phyloP scores from a whole-genome alignment of 495 filamentous ascomycete species.

The Daldinia bambusicola region DNA sequence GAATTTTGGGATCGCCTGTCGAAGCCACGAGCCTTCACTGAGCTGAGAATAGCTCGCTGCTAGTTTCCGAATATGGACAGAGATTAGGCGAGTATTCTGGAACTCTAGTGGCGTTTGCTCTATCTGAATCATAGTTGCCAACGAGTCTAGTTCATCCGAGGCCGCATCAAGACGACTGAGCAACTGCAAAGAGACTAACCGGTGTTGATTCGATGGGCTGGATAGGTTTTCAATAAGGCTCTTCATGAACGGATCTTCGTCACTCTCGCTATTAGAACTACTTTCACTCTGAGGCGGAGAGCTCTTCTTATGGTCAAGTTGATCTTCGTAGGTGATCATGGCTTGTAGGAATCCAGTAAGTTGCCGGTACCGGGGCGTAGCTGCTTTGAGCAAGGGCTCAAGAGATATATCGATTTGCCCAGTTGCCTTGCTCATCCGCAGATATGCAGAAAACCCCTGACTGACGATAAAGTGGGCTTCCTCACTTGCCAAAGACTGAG shows the following conservation, averaged over 20 bases:
- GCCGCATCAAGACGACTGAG: constrained; percentile 61
- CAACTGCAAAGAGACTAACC: constrained; percentile 75
- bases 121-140: constrained; percentile 70
- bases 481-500: constrained; percentile 62
- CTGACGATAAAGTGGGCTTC: constrained; percentile 68
- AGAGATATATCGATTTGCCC: constrained; percentile 64
- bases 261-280: constrained; percentile 54
- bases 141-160: constrained; percentile 52
- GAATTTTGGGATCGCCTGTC: constrained; percentile 77
- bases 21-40: constrained; percentile 70
- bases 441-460: constrained; percentile 64
- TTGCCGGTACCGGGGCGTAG: constrained; percentile 69
- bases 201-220: constrained; percentile 73
- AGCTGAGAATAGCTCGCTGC: constrained; percentile 66
- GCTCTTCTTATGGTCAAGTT: constrained; percentile 54
- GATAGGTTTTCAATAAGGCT: constrained; percentile 76
- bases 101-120: constrained; percentile 82
- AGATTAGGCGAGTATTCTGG: constrained; percentile 75
- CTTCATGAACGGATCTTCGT: constrained; percentile 65
- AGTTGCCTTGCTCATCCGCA: constrained; percentile 60
- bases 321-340: constrained; percentile 66
- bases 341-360: constrained; percentile 75
- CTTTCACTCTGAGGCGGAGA: constrained; percentile 45
- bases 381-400: constrained; percentile 66
- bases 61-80: constrained; percentile 87